Base-by-base conservation (phyloP, 2,329 filamentous ascomycete species). In the Beauveria pseudobassiana region DNA sequence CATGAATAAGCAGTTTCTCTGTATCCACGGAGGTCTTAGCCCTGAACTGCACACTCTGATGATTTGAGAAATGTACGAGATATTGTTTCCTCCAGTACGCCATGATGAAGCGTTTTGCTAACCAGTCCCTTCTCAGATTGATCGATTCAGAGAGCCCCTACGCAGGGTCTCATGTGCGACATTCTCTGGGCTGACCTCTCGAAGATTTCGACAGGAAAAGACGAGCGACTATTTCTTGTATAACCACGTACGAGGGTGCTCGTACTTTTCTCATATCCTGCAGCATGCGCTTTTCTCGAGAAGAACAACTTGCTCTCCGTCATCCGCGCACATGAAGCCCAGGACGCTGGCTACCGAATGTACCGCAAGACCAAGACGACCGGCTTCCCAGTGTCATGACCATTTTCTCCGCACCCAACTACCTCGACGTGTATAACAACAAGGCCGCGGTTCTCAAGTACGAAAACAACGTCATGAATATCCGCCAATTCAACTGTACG, bases 401-500 rank as follows among this genome's bases (percentile, higher is more conserved):
- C 68, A 99, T 99, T 71, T 99, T 99, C 82, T 98, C 93, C 50
- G 95, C 95, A 1, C 95, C 95, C 43, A 99, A 99, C 77, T 99
- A 99, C 74, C 86, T 99, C 65, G 95, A 99, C 71, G 93, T 99
- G 43, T 99, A 99, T 79, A 99, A 99, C 86, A 99, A 99, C 83
- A 99, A 99, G 81, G 95, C 95, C 2, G 95, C 95, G 0, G 95
- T 99, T 46, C 81, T 99, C 70, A 99, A 99, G 79, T 99, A 99
- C 74, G 95, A 99, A 79, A 99, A 99, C 78, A 99, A 99, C 72
- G 95, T 99, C 64, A 99, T 99, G 95, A 99, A 99, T 81, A 99
- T 99, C 73, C 87, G 95, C 63, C 95, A 99, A 76, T 99, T 99
- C 81, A 99, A 99, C 82, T 99, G 93, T 84, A 98, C 95, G 24